phyloP scores from a whole-genome alignment of 2,329 filamentous ascomycete genomes.

The Pseudogymnoascus sp. region DNA sequence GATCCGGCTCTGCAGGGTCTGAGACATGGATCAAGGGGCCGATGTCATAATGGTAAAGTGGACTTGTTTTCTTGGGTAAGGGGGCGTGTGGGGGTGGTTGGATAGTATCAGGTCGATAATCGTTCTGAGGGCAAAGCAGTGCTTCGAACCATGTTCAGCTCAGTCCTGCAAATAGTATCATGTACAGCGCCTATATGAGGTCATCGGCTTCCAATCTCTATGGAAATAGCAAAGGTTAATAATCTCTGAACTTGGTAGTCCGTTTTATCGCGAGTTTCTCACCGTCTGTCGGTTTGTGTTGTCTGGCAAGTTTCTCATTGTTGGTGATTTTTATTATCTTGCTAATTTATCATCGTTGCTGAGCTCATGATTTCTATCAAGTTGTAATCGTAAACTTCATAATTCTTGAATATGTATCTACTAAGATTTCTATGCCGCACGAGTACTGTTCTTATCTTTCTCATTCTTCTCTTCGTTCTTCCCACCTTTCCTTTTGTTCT shows the following conservation, averaged over 20 bases:
- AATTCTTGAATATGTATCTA: neutral
- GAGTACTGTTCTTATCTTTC: neutral
- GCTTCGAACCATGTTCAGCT: neutral
- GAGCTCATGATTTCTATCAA: neutral
- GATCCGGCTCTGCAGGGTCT: neutral
- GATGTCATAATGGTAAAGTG: neutral
- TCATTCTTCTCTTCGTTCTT: neutral
- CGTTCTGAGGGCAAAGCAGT: neutral
- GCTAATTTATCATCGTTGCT: neutral
- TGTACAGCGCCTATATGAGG: neutral
- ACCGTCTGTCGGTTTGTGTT: neutral
- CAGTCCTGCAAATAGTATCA: neutral
- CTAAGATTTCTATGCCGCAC: neutral
- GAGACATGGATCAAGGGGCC: neutral
- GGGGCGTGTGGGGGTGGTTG: neutral
- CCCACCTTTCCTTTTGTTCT: neutral
- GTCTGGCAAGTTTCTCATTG: neutral
- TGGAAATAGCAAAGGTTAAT: neutral
- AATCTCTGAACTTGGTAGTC: neutral
- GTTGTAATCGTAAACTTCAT: neutral
- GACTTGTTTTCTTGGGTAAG: neutral
- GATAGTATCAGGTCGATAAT: neutral
- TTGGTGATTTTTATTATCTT: neutral
- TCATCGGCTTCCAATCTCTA: neutral
- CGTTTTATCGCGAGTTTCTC: neutral